Base-by-base conservation (phyloP, 1,284 basidiomycete genomes). In the Cutaneotrichosporon cutaneum region DNA sequence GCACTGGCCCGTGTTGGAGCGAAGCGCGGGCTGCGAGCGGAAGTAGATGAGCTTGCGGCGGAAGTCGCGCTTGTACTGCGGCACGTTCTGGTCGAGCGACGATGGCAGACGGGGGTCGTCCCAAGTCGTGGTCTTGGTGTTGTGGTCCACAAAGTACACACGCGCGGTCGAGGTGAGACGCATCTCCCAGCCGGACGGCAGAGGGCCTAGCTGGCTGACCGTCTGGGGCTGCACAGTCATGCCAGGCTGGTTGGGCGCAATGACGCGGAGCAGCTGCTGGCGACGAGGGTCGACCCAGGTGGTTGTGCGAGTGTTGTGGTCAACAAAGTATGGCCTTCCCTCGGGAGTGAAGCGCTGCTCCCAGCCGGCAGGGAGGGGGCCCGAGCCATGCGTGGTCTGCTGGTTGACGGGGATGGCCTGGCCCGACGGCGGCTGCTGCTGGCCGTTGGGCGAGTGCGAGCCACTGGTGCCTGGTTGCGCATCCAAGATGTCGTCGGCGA, bases 1-100 rank as follows among this genome's bases (percentile, higher is more conserved):
- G 76, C 94, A 98, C 78, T 98, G 97, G 51, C 96, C 95, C 32
- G 87, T 85, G 70, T 88, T 85, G 26, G 87, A 85, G 63, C 94
- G 87, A 83, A 99, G 89, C 58, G 93, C 93, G 47, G 94, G 95
- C 80, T 99, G 96, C 71, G 90, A 93, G 66, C 96, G 86, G 87
- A 99, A 99, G 84, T 99, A 99, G 72, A 99, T 93, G 63, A 99
- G 87, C 83, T 99, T 99, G 71, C 95, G 83, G 70, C 95, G 84
- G 83, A 99, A 99, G 83, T 99, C 96, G 65, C 96, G 90, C 84
- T 99, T 99, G 84, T 98, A 99, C 82, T 99, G 94, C 45, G 96
- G 96, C 21, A 97, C 95, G 78, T 92, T 97, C 73, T 93, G 88
- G 73, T 84, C 83, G 63, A 85, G 80, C 63, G 81, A 82, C 33